phyloP scores from a whole-genome alignment of 345 rosid species.

The Cardamine resedifolia region DNA sequence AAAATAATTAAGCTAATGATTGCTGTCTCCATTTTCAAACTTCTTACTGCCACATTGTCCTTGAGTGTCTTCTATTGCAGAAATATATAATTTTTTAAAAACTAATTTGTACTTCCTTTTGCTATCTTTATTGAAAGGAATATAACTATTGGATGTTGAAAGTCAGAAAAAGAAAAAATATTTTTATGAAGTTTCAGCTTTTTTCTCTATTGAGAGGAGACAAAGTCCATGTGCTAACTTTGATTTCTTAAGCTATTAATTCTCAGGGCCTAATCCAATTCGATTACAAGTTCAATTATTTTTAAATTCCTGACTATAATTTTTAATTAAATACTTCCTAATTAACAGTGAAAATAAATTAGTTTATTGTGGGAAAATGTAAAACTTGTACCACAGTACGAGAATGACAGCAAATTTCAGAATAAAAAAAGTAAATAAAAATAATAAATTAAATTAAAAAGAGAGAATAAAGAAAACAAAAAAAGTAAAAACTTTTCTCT shows the following conservation, averaged over 20 bases:
- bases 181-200: conserved; percentile 13
- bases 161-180: conserved; percentile 14
- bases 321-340: neutral
- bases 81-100: neutral
- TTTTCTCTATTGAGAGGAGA: conserved; percentile 31
- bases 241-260: conserved; percentile 33
- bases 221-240: conserved; percentile 42
- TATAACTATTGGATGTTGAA: conserved; percentile 33
- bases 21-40: conserved; percentile 44
- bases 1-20: conserved; percentile 42
- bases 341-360: neutral
- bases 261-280: conserved; percentile 31
- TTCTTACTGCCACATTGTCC: conserved; percentile 38
- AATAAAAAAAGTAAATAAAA: neutral
- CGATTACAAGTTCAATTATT: neutral
- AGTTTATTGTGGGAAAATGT: conserved; percentile 9
- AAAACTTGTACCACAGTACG: conserved; percentile 26
- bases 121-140: conserved; percentile 27
- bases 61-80: conserved; percentile 31
- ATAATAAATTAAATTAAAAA: neutral
- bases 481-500: conserved; percentile 34
- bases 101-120: neutral
- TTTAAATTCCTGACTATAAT: neutral
- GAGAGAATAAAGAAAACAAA: conserved; percentile 17
- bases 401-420: conserved; percentile 33